Base-by-base conservation (phyloP, 2,329 filamentous ascomycete genomes). In the Geosmithia putterillii region DNA sequence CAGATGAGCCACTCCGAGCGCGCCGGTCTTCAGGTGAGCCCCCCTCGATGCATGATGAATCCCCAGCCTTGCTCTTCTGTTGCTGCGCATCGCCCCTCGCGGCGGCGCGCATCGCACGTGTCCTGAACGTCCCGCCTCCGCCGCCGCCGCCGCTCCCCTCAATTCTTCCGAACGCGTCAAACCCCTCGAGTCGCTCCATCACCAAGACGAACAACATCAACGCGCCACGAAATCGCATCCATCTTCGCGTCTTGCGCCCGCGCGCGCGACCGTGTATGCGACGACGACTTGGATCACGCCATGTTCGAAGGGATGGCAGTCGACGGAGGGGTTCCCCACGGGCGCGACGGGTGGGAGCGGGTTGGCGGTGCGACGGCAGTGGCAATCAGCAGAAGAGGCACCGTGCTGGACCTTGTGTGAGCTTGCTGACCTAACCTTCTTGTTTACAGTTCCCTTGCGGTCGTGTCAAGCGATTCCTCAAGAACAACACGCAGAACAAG, bases 391-490 rank as follows among this genome's bases (percentile, higher is more conserved):
- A 32, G 28, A 9, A 32, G 28, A 32, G 10, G 28, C 10, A 32
- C 10, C 5, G 15, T 12, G 15, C 28, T 28, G 12, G 12, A 17
- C 18, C n/a, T 36, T 22, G 25, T 4, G 18, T 9, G 18, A 35
- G 23, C 15, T 12, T 5, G 47, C 57, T 60, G 44, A 61, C 47
- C 10, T 12, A 32, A 25, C 6, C 10, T 7, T 7, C 28, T 32
- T 12, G 5, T 14, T 47, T 52, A 46, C 62, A 98, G 92, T 98
- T 98, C 66, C 92, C 92, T 48, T 98, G 92, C 65, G 92, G 92
- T 70, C 92, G 92, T 83, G 92, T 98, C 69, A 98, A 98, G 84
- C 89, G 92, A 72, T 96, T 96, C 73, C 76, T 98, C 63, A 95
- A 96, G 79, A 88, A 87, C 67, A 95, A 95, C 71, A 96, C 92